Base-by-base conservation (phyloP, 2,329 filamentous ascomycete species). In the Uncinocarpus reesii region DNA sequence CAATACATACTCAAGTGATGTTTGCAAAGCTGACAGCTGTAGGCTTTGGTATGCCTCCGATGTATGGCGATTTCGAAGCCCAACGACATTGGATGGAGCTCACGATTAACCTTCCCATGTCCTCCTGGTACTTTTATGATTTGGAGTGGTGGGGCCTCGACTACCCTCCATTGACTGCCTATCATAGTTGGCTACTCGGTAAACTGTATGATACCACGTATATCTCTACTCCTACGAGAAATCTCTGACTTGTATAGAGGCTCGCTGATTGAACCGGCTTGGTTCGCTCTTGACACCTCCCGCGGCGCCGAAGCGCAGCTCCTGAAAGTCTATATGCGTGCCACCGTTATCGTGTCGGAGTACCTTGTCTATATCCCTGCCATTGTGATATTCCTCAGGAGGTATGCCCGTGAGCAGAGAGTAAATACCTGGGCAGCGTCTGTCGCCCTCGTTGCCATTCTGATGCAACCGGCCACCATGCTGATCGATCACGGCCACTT, bases 51-150 rank as follows among this genome's bases (percentile, higher is more conserved):
- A 79, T 78, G 52, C 89, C 89, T 29, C 92, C 92, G 4, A 88
- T 95, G 80, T 85, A 89, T 62, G 92, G 92, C 56, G 92, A 98
- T 67, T 98, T 95, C 68, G 92, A 98, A 71, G 92, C 93, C 2
- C 92, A 98, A 66, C 75, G 92, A 58, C 92, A 98, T 67, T 98
- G 92, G 92, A 95, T 98, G 89, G 92, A 98, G 62, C 74, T 98
- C 55, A 95, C 92, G 1, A 85, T 80, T 7, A 80, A 95, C 51
- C 73, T 98, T 1, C 92, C 92, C 11, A 75, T 93, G 31, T 92
- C 87, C 8, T 84, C 92, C 65, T 98, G 93, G 92, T 98, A 98
- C 67, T 95, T 94, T 62, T 87, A 98, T 65, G 89, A 98, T 63
- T 73, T 96, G 37, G 76, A 90, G 60, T 98, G 90, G 83, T 98